Conservation (phyloP, 148 eudicot genomes). For the Beta vulgaris region DNA sequence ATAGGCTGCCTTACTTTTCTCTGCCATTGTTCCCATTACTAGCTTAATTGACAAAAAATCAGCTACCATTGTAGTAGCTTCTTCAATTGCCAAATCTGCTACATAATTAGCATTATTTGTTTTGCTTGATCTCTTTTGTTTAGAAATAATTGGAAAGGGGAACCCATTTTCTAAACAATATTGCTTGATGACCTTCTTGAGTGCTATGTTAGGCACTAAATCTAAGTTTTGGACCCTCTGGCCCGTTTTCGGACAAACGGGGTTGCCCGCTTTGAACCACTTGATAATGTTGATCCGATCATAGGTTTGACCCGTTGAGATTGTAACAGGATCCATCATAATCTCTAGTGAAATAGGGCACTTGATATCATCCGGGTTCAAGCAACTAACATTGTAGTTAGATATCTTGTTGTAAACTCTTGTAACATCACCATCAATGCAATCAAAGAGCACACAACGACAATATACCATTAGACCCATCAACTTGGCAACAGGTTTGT, state of each 20-base stretch:
- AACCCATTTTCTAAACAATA: slow-evolving; percentile 48
- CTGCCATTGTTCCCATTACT: slow-evolving; percentile 35
- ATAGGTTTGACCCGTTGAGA: slow-evolving; percentile 78
- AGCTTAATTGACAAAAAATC: slow-evolving; percentile 51
- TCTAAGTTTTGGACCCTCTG: slow-evolving; percentile 43
- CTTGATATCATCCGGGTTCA: slow-evolving; percentile 65
- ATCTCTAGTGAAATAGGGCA: slow-evolving; percentile 87
- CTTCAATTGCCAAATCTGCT: slow-evolving; percentile 44
- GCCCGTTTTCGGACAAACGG: slow-evolving; percentile 76
- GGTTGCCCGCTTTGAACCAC: slow-evolving; percentile 71
- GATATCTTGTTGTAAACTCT: background rate
- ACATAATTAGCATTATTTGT: slow-evolving; percentile 6
- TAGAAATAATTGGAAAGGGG: slow-evolving; percentile 22
- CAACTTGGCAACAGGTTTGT: slow-evolving; percentile 28
- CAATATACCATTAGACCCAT: slow-evolving; percentile 57
- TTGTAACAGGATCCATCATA: slow-evolving; percentile 79
- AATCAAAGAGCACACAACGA: slow-evolving; percentile 49
- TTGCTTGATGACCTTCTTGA: slow-evolving; percentile 47
- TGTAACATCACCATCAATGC: slow-evolving; percentile 15
- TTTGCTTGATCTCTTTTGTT: slow-evolving; percentile 1
- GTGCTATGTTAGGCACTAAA: slow-evolving; percentile 60
- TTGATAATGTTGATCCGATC: slow-evolving; percentile 63
- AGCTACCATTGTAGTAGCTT: slow-evolving; percentile 46
- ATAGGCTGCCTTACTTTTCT: slow-evolving; percentile 58
- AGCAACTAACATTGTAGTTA: slow-evolving; percentile 10